Conservation (phyloP, 495 filamentous ascomycete genomes). For the Penicillium maclennaniae region DNA sequence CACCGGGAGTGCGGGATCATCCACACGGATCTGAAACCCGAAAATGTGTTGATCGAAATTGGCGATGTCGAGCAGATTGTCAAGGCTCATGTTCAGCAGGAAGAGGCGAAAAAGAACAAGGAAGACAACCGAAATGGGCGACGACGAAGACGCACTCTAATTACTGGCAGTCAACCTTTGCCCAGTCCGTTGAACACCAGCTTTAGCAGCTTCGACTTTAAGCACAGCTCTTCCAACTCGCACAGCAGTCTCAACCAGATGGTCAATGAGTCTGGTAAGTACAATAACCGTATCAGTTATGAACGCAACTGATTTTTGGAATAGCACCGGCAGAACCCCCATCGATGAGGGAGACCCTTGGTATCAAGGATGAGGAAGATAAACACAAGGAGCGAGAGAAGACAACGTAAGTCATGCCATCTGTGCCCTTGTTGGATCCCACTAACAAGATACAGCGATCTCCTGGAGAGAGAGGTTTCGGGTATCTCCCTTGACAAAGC, state of each 20-base stretch:
- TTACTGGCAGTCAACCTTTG: slow-evolving; percentile 94
- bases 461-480: slow-evolving; percentile 86
- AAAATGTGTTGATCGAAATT: slow-evolving; percentile 98
- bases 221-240: slow-evolving; percentile 66
- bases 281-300: neutral
- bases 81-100: slow-evolving; percentile 82
- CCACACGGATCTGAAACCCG: slow-evolving; percentile 95
- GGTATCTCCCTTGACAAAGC: slow-evolving; percentile 89
- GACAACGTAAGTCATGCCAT: slow-evolving; percentile 68
- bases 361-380: slow-evolving; percentile 64
- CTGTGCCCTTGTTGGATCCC: neutral
- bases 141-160: slow-evolving; percentile 83
- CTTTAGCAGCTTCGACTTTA: slow-evolving; percentile 74
- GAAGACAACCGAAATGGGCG: slow-evolving; percentile 95
- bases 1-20: slow-evolving; percentile 99
- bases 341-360: slow-evolving; percentile 59
- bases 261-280: slow-evolving; percentile 69
- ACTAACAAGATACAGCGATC: slow-evolving; percentile 55
- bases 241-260: slow-evolving; percentile 81
- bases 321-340: slow-evolving; percentile 23
- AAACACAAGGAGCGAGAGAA: slow-evolving; percentile 84
- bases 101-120: slow-evolving; percentile 67
- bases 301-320: neutral
- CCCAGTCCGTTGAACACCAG: slow-evolving; percentile 91
- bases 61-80: slow-evolving; percentile 97